Percentiles rank a stretch among this genome's conserved stretches.
Evolutionary conservation across 2,329 filamentous ascomycete genomes (phyloP).

Genomic region (Curvularia sp.): DNA sequence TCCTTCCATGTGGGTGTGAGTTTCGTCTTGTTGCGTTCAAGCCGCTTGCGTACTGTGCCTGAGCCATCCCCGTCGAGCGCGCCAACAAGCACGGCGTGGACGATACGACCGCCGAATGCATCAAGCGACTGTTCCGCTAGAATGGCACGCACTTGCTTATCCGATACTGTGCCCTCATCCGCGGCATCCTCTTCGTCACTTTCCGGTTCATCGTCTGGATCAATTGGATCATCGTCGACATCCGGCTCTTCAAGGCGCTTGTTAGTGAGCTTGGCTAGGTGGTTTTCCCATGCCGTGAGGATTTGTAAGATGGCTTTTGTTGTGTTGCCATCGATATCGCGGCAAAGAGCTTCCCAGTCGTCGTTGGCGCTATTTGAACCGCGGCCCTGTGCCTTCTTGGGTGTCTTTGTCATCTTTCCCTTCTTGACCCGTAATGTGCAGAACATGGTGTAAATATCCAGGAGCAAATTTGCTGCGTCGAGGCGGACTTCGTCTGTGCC

Average conservation of each 20-base stretch:
- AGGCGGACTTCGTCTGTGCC: conserved; percentile 80
- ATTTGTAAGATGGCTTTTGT: conserved; percentile 74
- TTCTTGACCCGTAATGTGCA: conserved; percentile 68
- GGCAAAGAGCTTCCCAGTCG: conserved; percentile 66
- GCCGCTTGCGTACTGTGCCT: conserved; percentile 68
- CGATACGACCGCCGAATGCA: conserved; percentile 82
- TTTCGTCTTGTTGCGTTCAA: conserved; percentile 79
- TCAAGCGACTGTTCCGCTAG: conserved; percentile 86
- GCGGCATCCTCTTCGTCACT: conserved; percentile 64
- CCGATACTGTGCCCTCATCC: conserved; percentile 52
- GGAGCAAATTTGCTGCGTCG: conserved; percentile 74
- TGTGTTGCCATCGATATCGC: conserved; percentile 70
- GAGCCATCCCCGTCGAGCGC: conserved; percentile 67
- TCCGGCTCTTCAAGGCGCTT: conserved; percentile 52
- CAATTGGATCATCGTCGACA: conserved; percentile 76
- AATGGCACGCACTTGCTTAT: conserved; percentile 69
- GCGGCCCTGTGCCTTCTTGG: conserved; percentile 40
- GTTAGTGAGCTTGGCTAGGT: conserved; percentile 55
- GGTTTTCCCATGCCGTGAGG: conserved; percentile 77
- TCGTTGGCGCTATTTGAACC: conserved; percentile 47
- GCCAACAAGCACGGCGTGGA: conserved; percentile 77
- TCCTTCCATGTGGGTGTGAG: conserved; percentile 87
- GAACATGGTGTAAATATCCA: conserved; percentile 84
- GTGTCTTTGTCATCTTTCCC: conserved; percentile 34
- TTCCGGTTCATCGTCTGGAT: conserved; percentile 68